These are phyloP conservation scores for Lipomyces sp. DNA, from an alignment of 805 yeast genomes.

Conservation along the genomic window DNA sequence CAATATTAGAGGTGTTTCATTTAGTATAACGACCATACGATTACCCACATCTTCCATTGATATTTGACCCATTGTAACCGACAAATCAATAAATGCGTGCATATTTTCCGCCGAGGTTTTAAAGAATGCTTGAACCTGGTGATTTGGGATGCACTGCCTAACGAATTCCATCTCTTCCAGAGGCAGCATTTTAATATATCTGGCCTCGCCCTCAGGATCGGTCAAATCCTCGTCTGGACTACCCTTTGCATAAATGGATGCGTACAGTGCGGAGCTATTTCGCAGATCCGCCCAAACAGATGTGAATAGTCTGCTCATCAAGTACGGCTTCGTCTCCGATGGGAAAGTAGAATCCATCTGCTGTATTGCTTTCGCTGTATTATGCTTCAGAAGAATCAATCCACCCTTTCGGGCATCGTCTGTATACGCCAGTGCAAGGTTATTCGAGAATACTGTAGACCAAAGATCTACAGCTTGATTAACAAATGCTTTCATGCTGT, in stretches of 20 bases:
- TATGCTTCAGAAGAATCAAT: slow-evolving; percentile 19
- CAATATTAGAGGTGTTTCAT: slow-evolving; percentile 29
- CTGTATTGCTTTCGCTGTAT: slow-evolving; percentile 32
- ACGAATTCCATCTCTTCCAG: slow-evolving; percentile 31
- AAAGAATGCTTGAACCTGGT: slow-evolving; percentile 13
- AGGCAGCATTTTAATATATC: slow-evolving; percentile 18
- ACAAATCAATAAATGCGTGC: slow-evolving; percentile 23
- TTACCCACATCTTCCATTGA: slow-evolving; percentile 42
- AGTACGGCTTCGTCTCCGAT: slow-evolving; percentile 12
- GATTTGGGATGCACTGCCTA: slow-evolving; percentile 14
- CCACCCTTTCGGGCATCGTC: slow-evolving; percentile 9
- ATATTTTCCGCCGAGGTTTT: slow-evolving; percentile 10
- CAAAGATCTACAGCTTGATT: slow-evolving; percentile 24
- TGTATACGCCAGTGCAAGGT: slow-evolving; percentile 5
- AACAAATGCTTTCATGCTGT: slow-evolving; percentile 21
- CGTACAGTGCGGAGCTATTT: slow-evolving; percentile 10
- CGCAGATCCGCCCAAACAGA: slow-evolving; percentile 31
- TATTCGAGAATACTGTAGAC: slow-evolving; percentile 21
- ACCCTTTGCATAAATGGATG: slow-evolving; percentile 11
- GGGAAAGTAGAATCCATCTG: slow-evolving; percentile 33
- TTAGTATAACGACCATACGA: not conserved
- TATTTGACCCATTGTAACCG: slow-evolving; percentile 51
- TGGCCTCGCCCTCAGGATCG: slow-evolving; percentile 31
- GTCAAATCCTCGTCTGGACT: slow-evolving; percentile 27
- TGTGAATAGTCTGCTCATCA: slow-evolving; percentile 22